Percentiles rank a stretch among this genome's conserved stretches.
Evolutionary conservation across 148 eudicot species (phyloP).

Genomic region (Nyssa sinensis): DNA sequence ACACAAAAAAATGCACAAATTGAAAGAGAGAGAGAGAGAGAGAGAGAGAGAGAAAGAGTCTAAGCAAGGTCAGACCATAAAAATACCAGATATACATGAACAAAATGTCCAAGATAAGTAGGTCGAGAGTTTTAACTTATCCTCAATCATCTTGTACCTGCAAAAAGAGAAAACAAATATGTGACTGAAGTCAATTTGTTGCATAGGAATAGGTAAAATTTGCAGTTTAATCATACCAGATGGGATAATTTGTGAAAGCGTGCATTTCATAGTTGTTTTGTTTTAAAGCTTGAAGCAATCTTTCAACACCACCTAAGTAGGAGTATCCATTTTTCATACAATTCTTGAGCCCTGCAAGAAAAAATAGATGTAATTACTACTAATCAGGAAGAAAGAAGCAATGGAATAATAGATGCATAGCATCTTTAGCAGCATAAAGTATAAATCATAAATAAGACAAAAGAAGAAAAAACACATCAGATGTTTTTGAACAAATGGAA

Average conservation of each 20-base stretch:
- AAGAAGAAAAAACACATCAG: background rate
- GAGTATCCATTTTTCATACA: constrained; percentile 74
- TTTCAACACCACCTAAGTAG: constrained; percentile 71
- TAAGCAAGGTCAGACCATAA: constrained; percentile 1
- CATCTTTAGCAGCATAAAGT: background rate
- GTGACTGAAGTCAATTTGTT: background rate
- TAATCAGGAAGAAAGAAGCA: background rate
- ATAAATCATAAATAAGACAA: background rate
- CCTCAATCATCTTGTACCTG: constrained; percentile 89
- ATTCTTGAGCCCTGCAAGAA: constrained; percentile 66
- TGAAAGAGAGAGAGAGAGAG: background rate
- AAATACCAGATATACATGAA: constrained; percentile 66
- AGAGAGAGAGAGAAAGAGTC: constrained; percentile 2
- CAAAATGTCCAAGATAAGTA: constrained; percentile 96
- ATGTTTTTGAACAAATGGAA: background rate
- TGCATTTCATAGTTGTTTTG: constrained; percentile 84
- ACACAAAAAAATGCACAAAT: background rate
- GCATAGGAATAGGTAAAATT: background rate
- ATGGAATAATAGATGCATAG: constrained; percentile 4
- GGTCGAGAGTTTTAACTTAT: constrained; percentile 75
- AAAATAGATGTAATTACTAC: background rate
- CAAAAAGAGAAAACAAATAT: constrained; percentile 10
- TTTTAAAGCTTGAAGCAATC: constrained; percentile 54
- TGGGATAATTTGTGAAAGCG: constrained; percentile 83
- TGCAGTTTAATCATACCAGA: constrained; percentile 47